Evolutionary conservation across 805 yeast genomes (phyloP), one percentile per base, ranked within the genome.

Genomic region (Grigorovia jiainica): DNA sequence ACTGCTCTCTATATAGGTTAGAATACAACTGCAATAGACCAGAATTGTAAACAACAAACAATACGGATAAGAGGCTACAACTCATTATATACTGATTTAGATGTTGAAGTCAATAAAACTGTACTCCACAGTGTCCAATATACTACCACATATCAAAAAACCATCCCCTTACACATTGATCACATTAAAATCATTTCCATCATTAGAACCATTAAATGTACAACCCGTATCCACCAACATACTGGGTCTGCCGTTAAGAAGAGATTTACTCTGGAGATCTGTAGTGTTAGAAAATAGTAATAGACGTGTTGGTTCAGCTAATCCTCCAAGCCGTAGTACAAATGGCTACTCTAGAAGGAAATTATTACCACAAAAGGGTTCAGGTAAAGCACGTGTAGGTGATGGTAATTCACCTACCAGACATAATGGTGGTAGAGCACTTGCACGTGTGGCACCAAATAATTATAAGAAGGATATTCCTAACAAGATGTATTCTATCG

Each of bases 371-470:
- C 98, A 92, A 66, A 92, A 92, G 65, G 97, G 97, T 46, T 68
- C 86, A 13, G 99, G 99, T 66, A 73, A 75, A 47, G 99, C 99
- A 41, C 80, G 99, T 71, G 82, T 78, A 42, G 99, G 99, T 68
- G 97, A 89, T 65, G 87, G 84, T 45, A 90, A 89, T 56, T 86
- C 95, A 19, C 98, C 98, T 39, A 82, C 80, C 36, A 79, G 95
- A 67, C 79, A 77, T 55, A 86, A 83, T 56, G 96, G 95, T 61
- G 87, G 90, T 41, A 72, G 81, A 53, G 97, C 97, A 0, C 76
- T 82, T 54, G 96, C 92, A 13, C 80, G 92, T 59, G 76, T 75
- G 42, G 96, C 96, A 3, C 95, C 95, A 38, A 87, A 83, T 55
- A 95, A 90, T 61, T 79, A 81, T 73, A 73, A 87, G 23, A 82